These are phyloP conservation scores for Kentomonas sorsogonicus DNA, from an alignment of 208 protist genomes.

Conservation along the genomic window DNA sequence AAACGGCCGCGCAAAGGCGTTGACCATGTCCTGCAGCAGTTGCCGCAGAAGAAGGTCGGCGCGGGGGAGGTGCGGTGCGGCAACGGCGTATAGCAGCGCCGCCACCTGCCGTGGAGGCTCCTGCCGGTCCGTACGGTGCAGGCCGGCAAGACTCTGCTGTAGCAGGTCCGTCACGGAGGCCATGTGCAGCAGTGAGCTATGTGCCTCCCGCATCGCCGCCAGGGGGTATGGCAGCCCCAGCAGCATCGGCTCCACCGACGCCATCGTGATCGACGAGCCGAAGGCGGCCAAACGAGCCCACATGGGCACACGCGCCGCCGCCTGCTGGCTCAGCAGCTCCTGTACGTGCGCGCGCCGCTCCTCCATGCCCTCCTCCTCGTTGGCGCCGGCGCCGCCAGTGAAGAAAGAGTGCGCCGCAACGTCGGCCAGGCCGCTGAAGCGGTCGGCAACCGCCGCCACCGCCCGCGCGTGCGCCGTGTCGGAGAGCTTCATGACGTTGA, in stretches of 20 bases:
- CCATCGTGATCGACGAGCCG: constrained; percentile 29
- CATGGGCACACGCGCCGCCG: constrained; percentile 12
- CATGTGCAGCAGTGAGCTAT: constrained; percentile 47
- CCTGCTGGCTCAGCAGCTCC: constrained; percentile 9
- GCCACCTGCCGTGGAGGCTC: background rate
- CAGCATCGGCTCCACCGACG: constrained; percentile 32
- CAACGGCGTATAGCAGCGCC: constrained; percentile 3
- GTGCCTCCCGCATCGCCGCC: constrained; percentile 31
- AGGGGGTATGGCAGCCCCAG: constrained; percentile 42
- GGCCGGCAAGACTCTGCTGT: constrained; percentile 10
- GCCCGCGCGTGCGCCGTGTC: constrained; percentile 33
- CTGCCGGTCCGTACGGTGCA: constrained; percentile 1
- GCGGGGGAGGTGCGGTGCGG: constrained; percentile 23
- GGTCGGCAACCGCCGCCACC: constrained; percentile 22
- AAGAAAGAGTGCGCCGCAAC: constrained; percentile 21
- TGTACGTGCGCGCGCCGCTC: too few species aligned
- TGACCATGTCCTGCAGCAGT: constrained; percentile 45
- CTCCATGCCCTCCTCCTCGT: constrained; percentile 10
- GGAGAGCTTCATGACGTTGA: constrained; percentile 42
- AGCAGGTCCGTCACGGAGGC: constrained; percentile 47
- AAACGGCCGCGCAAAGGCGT: constrained; percentile 30
- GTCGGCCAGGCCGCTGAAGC: constrained; percentile 31
- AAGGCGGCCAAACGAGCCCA: constrained; percentile 25
- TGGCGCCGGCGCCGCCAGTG: too few species aligned
- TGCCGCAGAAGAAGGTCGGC: constrained; percentile 18